phyloP scores from a whole-genome alignment of 2,329 filamentous ascomycete genomes.

The Nannizziopsis barbatae region DNA sequence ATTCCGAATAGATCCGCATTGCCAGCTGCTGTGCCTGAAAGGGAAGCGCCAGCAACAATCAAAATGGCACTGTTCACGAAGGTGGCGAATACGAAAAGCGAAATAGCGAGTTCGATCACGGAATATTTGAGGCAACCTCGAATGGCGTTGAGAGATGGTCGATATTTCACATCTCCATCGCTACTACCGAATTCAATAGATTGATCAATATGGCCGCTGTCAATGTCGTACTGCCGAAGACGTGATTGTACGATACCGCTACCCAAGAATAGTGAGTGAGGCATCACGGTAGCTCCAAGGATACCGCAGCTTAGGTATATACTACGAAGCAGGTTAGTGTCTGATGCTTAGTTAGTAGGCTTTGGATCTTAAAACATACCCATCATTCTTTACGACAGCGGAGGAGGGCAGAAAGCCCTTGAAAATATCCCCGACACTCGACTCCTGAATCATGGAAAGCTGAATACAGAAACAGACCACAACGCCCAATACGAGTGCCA shows the following conservation, averaged over 20 bases:
- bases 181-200: background rate
- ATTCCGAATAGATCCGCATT: conserved; percentile 75
- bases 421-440: conserved; percentile 44
- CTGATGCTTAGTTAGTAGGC: conserved; percentile 8
- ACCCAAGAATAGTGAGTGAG: conserved; percentile 49
- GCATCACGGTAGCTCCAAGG: conserved; percentile 47
- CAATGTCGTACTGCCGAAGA: conserved; percentile 39
- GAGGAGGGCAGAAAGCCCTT: conserved; percentile 45
- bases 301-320: conserved; percentile 46
- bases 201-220: conserved; percentile 26
- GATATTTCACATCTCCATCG: conserved; percentile 50
- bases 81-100: conserved; percentile 70
- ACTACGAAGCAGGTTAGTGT: conserved; percentile 19
- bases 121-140: conserved; percentile 62
- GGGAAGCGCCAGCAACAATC: conserved; percentile 66
- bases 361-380: conserved; percentile 26
- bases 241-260: conserved; percentile 47
- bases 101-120: conserved; percentile 56
- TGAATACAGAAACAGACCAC: conserved; percentile 49
- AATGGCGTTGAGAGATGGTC: conserved; percentile 62
- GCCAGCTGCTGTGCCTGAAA: conserved; percentile 49
- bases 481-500: conserved; percentile 44
- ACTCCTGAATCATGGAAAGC: conserved; percentile 41
- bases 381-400: conserved; percentile 42
- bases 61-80: conserved; percentile 77